phyloP scores from a whole-genome alignment of 345 rosid species.

The Salix brachista region DNA sequence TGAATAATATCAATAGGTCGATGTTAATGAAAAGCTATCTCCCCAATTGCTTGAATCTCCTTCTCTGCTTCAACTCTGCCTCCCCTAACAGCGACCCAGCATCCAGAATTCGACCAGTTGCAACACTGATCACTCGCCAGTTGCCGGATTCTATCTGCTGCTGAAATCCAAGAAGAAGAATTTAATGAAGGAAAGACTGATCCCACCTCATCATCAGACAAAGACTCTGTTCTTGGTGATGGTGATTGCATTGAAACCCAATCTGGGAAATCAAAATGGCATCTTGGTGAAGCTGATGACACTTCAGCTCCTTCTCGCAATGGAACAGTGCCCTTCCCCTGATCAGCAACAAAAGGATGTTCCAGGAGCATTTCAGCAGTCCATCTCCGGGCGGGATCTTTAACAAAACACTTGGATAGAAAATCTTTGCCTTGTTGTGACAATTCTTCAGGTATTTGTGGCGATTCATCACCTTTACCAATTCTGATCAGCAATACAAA shows the following conservation, averaged over 20 bases:
- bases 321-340: neutral
- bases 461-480: constrained; percentile 21
- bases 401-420: constrained; percentile 27
- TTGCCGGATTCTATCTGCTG: constrained; percentile 21
- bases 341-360: constrained; percentile 24
- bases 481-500: constrained; percentile 16
- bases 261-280: constrained; percentile 21
- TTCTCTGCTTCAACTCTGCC: neutral
- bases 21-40: neutral
- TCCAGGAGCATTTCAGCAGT: constrained; percentile 32
- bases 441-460: constrained; percentile 21
- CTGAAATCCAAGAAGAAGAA: neutral
- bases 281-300: constrained; percentile 7
- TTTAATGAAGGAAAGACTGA: constrained; percentile 6
- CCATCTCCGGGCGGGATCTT: constrained; percentile 29
- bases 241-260: constrained; percentile 16
- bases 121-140: constrained; percentile 7
- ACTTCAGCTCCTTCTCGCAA: neutral
- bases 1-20: constrained; percentile 4
- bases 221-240: constrained; percentile 7
- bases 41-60: neutral
- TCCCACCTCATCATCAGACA: neutral
- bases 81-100: constrained; percentile 20
- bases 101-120: constrained; percentile 8
- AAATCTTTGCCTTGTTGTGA: constrained; percentile 30